These are phyloP conservation scores for Boletus rubescentipes DNA, from an alignment of 768 basidiomycete genomes.

Conservation along the genomic window DNA sequence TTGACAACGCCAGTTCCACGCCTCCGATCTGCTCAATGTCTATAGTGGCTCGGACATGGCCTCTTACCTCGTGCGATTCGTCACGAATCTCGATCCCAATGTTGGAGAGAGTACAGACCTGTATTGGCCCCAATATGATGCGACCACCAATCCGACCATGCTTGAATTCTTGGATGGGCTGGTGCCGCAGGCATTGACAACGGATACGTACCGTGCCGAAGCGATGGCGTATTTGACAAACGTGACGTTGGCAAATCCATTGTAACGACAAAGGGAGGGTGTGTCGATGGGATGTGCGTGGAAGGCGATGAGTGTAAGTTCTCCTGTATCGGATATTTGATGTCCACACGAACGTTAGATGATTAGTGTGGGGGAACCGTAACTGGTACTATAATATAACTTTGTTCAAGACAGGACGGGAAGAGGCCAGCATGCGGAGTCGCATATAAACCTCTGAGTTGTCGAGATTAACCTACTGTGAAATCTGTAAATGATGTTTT, in stretches of 20 bases:
- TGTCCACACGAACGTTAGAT: no score
- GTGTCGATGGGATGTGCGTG: no score
- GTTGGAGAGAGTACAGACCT: conserved; percentile 24
- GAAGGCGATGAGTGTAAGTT: no score
- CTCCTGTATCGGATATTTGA: no score
- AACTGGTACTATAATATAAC: no score
- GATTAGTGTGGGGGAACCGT: no score
- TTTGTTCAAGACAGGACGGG: no score
- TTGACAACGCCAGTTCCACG: conserved; percentile 37
- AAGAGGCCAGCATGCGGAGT: no score
- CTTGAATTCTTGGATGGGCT: conserved; percentile 41
- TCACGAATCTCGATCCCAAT: conserved; percentile 39
- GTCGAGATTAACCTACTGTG: no score
- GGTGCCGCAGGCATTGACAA: conserved; percentile 34
- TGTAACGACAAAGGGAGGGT: background rate
- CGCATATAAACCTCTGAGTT: no score
- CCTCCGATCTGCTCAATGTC: conserved; percentile 42
- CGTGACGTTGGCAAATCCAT: conserved; percentile 2
- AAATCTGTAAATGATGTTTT: no score
- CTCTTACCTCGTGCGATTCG: conserved; percentile 32
- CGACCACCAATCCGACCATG: conserved; percentile 32
- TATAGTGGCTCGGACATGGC: conserved; percentile 45
- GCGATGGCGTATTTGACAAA: conserved; percentile 36
- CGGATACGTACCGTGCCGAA: conserved; percentile 44
- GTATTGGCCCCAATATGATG: conserved; percentile 45